Base-by-base conservation (phyloP, 768 basidiomycete species). In the Agaricus sinodeliciosus region DNA sequence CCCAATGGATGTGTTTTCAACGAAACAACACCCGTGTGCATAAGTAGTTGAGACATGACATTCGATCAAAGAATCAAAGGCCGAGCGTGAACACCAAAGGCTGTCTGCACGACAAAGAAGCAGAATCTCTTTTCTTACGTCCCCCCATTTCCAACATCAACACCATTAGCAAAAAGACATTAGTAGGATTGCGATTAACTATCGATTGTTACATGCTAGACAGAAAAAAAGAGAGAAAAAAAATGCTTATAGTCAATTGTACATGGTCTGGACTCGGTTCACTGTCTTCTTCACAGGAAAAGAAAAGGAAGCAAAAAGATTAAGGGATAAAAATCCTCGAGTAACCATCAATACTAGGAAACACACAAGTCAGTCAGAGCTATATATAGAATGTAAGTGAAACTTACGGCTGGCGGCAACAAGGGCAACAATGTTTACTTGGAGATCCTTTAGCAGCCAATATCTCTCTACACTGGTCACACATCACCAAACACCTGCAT, bases 341-440 rank as follows among this genome's bases (percentile, higher is more conserved):
- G 61, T 79, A 84, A 5, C 82, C 82, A 46, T 73, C 72, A n/a
- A 73, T 68, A 40, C 71, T 69, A 57, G 3, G 25, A 49, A 13
- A 51, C 3, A 12, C 36, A 56, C 71, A 67, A 41, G 69, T 16
- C 15, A 41, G 44, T 5, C 9, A 18, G 18, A n/a, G 41, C 31
- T 31, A 31, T 11, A 48, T 49, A 13, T 15, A n/a, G n/a, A 11
- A 41, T 43, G 48, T 49, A n/a, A 42, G 60, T 62, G 45, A 28
- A 11, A 68, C 69, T 51, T 51, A 77, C 72, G 62, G 63, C 61
- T 78, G 77, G 57, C 84, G 75, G 66, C 84, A 86, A 60, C 83
- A 85, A 5, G 84, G 84, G 60, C 84, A 85, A 18, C 76, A 68
- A 59, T 85, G 83, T 60, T 81, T 82, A 7, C 78, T 73, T 9